phyloP scores from a whole-genome alignment of 106 monocot species.

The Alisma plantagoaquatica region DNA sequence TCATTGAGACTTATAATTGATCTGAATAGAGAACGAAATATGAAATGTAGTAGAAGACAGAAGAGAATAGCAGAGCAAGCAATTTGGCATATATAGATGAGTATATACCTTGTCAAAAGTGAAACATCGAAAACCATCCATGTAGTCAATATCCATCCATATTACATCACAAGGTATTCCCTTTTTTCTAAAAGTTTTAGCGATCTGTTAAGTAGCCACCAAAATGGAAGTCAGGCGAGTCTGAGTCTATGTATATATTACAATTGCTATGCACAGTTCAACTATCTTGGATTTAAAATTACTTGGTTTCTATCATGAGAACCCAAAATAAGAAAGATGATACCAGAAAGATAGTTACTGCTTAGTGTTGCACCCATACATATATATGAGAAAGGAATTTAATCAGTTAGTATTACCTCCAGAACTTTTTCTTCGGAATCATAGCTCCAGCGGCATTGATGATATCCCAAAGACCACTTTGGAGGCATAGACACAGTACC shows the following conservation, averaged over 20 bases:
- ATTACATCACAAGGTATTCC: conserved; percentile 94
- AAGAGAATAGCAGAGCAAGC: too few species aligned
- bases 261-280: too few species aligned
- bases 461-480: conserved; percentile 88
- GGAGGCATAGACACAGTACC: conserved; percentile 96
- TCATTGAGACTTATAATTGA: too few species aligned
- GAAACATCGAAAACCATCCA: conserved; percentile 98
- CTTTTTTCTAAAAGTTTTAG: conserved; percentile 84
- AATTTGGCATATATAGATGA: too few species aligned
- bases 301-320: too few species aligned
- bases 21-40: too few species aligned
- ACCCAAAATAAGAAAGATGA: too few species aligned
- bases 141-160: conserved; percentile 99
- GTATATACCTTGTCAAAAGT: conserved; percentile 92
- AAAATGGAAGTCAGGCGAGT: neutral
- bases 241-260: neutral
- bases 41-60: too few species aligned
- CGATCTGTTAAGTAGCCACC: conserved; percentile 39
- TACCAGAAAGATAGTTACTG: neutral
- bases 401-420: too few species aligned
- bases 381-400: too few species aligned
- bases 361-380: neutral
- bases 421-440: conserved; percentile 64
- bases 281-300: neutral
- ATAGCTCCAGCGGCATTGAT: conserved; percentile 93